Base-by-base conservation (phyloP, 202 grass and related monocot species). In the Musa balbisiana region DNA sequence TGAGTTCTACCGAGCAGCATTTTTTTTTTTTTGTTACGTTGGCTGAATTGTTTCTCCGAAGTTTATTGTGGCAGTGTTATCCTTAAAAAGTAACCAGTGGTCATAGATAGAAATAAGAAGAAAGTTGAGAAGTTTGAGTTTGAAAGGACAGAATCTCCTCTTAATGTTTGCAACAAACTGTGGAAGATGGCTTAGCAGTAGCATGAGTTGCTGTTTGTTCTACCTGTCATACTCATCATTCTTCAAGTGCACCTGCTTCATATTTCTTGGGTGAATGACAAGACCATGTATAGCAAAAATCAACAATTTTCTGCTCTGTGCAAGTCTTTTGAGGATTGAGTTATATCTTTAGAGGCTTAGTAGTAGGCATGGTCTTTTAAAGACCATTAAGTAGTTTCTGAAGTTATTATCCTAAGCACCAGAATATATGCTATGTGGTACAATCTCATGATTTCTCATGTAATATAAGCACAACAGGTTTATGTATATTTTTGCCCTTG, bases 21-120 rank as follows among this genome's bases (percentile, higher is more conserved):
- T 17, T 8, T 1, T 11, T 27, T 17, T 33, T 49, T 14, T 19
- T 17, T 8, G 33, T 43, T 19, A 49, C 49, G 3, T 0, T 33
- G 15, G 26, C 27, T 68, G 65, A 49, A 68, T 27, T 64, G 11
- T 65, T 26, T 65, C 22, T 65, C 58, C 17, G 20, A 20, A 62
- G 20, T 62, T 62, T 43, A 6, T 8, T 21, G 11, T 33, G 8
- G 15, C 10, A 51, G 60, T 68, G 14, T 64, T 71, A 24, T 84
- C 89, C 86, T 92, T 83, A 85, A 69, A 69, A 65, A 66, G 58
- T 24, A 62, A 65, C 76, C 51, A 90, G 87, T 77, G 77, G 83
- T 92, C 81, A 51, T 92, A 11, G 87, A 96, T 64, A 81, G 78
- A 75, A 85, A 60, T 69, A 86, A 78, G 72, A 96, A 86, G 71